Conservation (phyloP, 257 asterid genomes). For the Salvia miltiorrhiza region DNA sequence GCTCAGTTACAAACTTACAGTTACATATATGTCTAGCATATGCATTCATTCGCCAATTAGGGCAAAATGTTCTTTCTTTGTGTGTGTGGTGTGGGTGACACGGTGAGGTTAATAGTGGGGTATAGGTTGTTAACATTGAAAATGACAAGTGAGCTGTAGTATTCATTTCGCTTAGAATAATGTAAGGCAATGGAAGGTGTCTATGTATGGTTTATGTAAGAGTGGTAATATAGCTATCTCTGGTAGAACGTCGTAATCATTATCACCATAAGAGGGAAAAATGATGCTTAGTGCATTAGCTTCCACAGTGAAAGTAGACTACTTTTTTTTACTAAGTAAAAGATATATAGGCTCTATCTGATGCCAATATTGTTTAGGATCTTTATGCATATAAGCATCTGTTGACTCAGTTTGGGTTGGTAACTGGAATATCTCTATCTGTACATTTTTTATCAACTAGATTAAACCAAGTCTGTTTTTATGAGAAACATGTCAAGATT, state of each 20-base stretch:
- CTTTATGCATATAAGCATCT: not conserved
- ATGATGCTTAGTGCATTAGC: not conserved
- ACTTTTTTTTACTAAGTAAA: no score
- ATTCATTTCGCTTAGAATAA: not conserved
- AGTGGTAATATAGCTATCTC: no score
- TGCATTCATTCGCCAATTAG: not conserved
- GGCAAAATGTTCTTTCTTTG: not conserved
- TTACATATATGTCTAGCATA: not conserved
- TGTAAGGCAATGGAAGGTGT: not conserved
- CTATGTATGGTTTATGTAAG: not conserved
- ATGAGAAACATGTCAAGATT: not conserved
- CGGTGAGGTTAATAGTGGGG: not conserved
- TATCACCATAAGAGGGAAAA: not conserved
- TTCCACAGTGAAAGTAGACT: not conserved
- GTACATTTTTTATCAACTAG: not conserved
- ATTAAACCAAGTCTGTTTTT: not conserved
- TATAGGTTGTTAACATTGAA: not conserved
- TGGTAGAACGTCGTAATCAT: not conserved
- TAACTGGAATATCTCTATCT: not conserved
- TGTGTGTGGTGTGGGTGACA: not conserved
- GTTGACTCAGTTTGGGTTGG: not conserved
- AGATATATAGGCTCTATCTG: not conserved
- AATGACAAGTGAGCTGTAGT: not conserved
- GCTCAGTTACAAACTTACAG: slow-evolving; percentile 2
- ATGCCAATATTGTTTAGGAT: not conserved